Base-by-base conservation (phyloP, 2,329 filamentous ascomycete genomes). In the Pseudocercospora cruenta region DNA sequence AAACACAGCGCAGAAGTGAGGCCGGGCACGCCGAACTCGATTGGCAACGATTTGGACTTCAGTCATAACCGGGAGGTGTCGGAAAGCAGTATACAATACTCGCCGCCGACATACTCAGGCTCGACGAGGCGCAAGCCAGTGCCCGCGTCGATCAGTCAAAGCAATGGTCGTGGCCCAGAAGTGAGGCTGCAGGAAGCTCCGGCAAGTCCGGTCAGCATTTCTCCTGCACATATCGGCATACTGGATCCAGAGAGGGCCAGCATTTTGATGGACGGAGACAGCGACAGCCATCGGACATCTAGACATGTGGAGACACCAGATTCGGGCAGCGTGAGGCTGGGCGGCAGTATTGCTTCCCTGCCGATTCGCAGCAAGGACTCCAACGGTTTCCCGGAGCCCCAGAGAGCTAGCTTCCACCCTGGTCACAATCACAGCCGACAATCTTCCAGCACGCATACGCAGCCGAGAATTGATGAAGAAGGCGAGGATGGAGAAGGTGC, bases 191-290 rank as follows among this genome's bases (percentile, higher is more conserved):
- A 77, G 53, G 72, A 73, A 33, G 70, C 76, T 14, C 75, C 76
- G 5, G 66, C 73, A 14, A 77, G 74, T 61, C 75, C 76, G 1
- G 74, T 77, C 33, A 77, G 66, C 64, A 77, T 77, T 66, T 75
- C 67, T 39, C 75, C 74, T 8, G 75, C 75, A 12, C 66, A 71
- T 22, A 68, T 67, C 28, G 70, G 67, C 58, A 71, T 77, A 10
- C 66, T 71, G 57, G 73, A 75, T 36, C 66, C 71, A 2, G 76
- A 77, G 43, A 68, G 67, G 12, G 76, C 74, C 24, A 72, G 73
- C 16, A 73, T 76, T 53, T 22, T 64, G 21, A 58, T 58, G 54
- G 62, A 60, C 26, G 65, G 58, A 9, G 67, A 71, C n/a, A 65
- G 63, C 24, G 71, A 67, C 19, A 66, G 68, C n/a, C 28, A n/a